Evolutionary conservation across 2,329 filamentous ascomycete genomes (phyloP).

Genomic region (Davidsoniella australis): DNA sequence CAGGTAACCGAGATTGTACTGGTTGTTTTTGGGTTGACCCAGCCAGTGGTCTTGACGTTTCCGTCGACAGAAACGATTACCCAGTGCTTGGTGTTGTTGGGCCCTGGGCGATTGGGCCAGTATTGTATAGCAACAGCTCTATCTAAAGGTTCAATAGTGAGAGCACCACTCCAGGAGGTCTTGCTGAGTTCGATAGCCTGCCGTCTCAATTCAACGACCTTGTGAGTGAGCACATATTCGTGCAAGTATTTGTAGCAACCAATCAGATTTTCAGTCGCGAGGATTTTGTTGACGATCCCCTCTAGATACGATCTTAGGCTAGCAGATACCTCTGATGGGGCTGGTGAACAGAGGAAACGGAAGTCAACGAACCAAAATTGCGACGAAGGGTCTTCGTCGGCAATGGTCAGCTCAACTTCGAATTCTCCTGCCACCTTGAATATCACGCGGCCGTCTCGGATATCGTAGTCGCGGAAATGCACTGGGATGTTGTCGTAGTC

Average conservation of each 20-base stretch:
- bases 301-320: constrained; percentile 51
- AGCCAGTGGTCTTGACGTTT: constrained; percentile 30
- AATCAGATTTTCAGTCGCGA: constrained; percentile 51
- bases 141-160: constrained; percentile 65
- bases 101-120: constrained; percentile 47
- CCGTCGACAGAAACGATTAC: constrained; percentile 70
- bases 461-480: constrained; percentile 61
- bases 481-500: constrained; percentile 60
- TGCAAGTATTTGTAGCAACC: constrained; percentile 81
- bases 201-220: constrained; percentile 64
- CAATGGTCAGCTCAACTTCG: constrained; percentile 82
- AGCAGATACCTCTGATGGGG: constrained; percentile 42
- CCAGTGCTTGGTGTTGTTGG: constrained; percentile 63
- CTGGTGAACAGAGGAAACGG: constrained; percentile 63
- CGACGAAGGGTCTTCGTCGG: constrained; percentile 63
- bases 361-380: constrained; percentile 94
- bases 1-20: constrained; percentile 53
- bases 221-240: constrained; percentile 75
- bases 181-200: constrained; percentile 58
- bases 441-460: constrained; percentile 75
- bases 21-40: constrained; percentile 25
- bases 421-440: constrained; percentile 75
- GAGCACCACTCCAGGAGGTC: constrained; percentile 58
- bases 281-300: constrained; percentile 49
- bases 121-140: constrained; percentile 79